Percentiles rank a stretch among this genome's conserved stretches.
Evolutionary conservation across 306 rosid genomes (phyloP).

Genomic region (Pterocarpus macrocarpus): DNA sequence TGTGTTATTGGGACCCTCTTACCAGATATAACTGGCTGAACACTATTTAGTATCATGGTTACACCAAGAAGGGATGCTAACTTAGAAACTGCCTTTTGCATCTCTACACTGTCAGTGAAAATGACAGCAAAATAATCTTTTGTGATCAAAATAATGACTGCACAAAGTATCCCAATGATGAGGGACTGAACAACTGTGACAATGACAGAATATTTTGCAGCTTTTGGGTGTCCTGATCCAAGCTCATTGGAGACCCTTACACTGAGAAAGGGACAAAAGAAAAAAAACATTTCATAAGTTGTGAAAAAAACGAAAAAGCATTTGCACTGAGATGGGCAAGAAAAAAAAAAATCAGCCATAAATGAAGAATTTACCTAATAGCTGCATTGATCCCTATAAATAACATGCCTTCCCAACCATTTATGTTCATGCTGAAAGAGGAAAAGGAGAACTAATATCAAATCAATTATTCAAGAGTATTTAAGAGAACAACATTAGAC

Average conservation of each 20-base stretch:
- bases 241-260: conserved; percentile 95
- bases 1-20: not conserved
- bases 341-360: not conserved
- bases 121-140: conserved; percentile 76
- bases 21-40: conserved; percentile 96
- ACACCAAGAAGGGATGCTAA: conserved; percentile 84
- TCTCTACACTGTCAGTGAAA: conserved; percentile 74
- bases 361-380: conserved; percentile 64
- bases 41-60: conserved; percentile 89
- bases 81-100: conserved; percentile 86
- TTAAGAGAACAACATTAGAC: not conserved
- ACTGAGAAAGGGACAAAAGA: conserved; percentile 43
- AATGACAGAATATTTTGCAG: conserved; percentile 80
- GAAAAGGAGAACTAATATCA: conserved; percentile 22
- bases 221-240: conserved; percentile 90
- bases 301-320: not conserved
- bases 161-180: conserved; percentile 71
- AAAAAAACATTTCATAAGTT: not conserved
- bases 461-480: not conserved
- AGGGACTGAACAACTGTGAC: conserved; percentile 69
- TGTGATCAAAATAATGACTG: conserved; percentile 56
- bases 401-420: conserved; percentile 99
- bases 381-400: conserved; percentile 99
- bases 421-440: conserved; percentile 84
- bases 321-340: not conserved